Conservation (phyloP, 352 stramenopile species). For the Pilasporangium apinafurcum region DNA sequence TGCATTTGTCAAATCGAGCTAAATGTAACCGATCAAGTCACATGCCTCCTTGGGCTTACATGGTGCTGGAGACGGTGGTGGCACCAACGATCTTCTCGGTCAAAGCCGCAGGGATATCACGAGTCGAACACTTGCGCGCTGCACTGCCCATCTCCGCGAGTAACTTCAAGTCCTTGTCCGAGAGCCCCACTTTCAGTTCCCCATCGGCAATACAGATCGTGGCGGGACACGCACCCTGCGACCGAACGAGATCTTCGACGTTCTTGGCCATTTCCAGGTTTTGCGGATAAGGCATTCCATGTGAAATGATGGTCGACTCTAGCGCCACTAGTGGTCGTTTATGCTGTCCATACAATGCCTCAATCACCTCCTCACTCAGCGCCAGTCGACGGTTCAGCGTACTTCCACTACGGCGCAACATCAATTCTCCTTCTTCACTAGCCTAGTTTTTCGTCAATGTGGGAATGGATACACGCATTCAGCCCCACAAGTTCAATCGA, state of each 20-base stretch:
- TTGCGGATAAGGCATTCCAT: constrained; percentile 98
- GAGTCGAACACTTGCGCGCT: constrained; percentile 76
- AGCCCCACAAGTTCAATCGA: background rate
- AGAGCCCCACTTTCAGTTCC: constrained; percentile 71
- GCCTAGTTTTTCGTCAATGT: too few species aligned
- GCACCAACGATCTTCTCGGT: constrained; percentile 78
- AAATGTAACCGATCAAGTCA: too few species aligned
- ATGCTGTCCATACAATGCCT: constrained; percentile 32
- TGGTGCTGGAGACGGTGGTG: constrained; percentile 97
- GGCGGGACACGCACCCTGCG: constrained; percentile 84
- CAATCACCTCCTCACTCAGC: constrained; percentile 43
- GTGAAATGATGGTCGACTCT: constrained; percentile 99
- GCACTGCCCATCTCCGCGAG: constrained; percentile 56
- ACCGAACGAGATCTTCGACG: constrained; percentile 89
- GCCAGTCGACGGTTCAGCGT: constrained; percentile 33
- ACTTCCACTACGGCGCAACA: constrained; percentile 35
- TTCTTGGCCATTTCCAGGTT: constrained; percentile 92
- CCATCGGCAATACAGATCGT: constrained; percentile 98
- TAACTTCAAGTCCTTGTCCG: constrained; percentile 39
- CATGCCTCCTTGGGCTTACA: constrained; percentile 68
- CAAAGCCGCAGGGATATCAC: constrained; percentile 74
- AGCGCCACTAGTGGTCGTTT: constrained; percentile 88
- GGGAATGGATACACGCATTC: too few species aligned
- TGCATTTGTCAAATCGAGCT: too few species aligned
- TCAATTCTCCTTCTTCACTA: constrained; percentile 1